Percentiles rank a stretch among this genome's conserved stretches.
phyloP scores from a whole-genome alignment of 345 rosid species.

The Brassica cretica region DNA sequence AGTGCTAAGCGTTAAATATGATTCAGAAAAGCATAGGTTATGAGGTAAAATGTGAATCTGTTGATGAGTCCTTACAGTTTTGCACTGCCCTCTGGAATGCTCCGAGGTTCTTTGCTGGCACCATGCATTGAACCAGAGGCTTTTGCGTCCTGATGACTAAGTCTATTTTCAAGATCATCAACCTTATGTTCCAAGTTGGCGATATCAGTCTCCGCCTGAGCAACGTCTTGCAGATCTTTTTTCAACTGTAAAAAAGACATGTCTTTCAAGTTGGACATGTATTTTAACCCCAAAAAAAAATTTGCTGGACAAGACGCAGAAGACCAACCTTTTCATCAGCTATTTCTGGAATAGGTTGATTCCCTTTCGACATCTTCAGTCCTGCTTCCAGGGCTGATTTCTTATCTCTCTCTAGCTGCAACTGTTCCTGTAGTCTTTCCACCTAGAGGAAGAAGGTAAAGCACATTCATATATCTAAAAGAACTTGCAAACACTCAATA shows the following conservation, averaged over 20 bases:
- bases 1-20: slow-evolving; percentile 13
- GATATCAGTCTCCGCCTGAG: slow-evolving; percentile 61
- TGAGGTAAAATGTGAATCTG: background rate
- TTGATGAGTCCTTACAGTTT: slow-evolving; percentile 46
- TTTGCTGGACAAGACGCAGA: slow-evolving; percentile 4
- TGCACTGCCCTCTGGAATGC: slow-evolving; percentile 36
- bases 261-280: slow-evolving; percentile 32
- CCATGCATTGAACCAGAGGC: slow-evolving; percentile 44
- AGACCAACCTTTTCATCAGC: slow-evolving; percentile 65
- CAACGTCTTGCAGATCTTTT: slow-evolving; percentile 66
- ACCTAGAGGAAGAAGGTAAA: slow-evolving; percentile 50
- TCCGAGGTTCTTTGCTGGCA: slow-evolving; percentile 35
- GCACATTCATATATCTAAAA: slow-evolving; percentile 6
- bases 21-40: background rate
- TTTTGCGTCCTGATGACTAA: slow-evolving; percentile 48
- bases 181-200: slow-evolving; percentile 59
- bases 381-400: slow-evolving; percentile 66
- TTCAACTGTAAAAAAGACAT: slow-evolving; percentile 46
- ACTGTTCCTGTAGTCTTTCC: slow-evolving; percentile 70
- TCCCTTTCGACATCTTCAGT: slow-evolving; percentile 49
- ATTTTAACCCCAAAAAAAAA: slow-evolving; percentile 18
- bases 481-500: background rate
- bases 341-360: slow-evolving; percentile 38
- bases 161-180: slow-evolving; percentile 58
- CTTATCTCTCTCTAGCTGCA: slow-evolving; percentile 72